Evolutionary conservation across 108 stramenopile species (phyloP).

Genomic region (Cyclotella kingstonii): DNA sequence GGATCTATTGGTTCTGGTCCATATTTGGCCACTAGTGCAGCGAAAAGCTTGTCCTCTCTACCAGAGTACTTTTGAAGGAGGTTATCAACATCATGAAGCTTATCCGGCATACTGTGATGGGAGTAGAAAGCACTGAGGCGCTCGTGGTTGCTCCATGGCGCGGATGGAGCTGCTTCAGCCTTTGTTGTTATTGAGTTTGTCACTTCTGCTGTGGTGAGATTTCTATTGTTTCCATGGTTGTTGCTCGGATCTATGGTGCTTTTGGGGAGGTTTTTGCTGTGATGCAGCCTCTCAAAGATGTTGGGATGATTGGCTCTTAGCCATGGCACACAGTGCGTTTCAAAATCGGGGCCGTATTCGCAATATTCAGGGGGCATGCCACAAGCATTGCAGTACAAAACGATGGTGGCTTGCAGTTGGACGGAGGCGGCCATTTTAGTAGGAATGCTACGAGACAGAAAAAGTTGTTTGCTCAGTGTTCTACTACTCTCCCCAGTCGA

Average conservation of each 20-base stretch:
- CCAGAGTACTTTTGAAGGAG: conserved; percentile 86
- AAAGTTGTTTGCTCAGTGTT: too few relatives aligned
- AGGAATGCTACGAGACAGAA: too few relatives aligned
- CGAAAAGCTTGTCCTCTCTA: conserved; percentile 88
- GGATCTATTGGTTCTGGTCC: conserved; percentile 89
- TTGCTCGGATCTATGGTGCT: neutral
- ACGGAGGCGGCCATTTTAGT: too few relatives aligned
- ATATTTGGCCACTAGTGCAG: conserved; percentile 84
- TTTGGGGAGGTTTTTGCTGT: conserved; percentile 9
- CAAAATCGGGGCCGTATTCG: conserved; percentile 91
- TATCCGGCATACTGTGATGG: conserved; percentile 85
- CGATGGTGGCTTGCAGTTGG: too few relatives aligned
- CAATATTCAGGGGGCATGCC: conserved; percentile 97
- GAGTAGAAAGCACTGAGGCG: conserved; percentile 81
- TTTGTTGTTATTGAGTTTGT: too few relatives aligned
- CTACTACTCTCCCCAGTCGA: too few relatives aligned
- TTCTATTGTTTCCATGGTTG: too few relatives aligned
- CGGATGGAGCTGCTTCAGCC: conserved; percentile 42
- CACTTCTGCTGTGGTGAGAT: too few relatives aligned
- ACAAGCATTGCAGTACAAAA: conserved; percentile 90
- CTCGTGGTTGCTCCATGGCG: conserved; percentile 78
- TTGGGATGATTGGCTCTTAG: conserved; percentile 68
- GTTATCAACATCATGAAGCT: conserved; percentile 63
- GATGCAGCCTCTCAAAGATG: conserved; percentile 40
- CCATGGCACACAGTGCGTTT: conserved; percentile 80